Percentiles rank a stretch among this genome's conserved stretches.
Evolutionary conservation across 169 alveolate genomes (phyloP).

Genomic region (Eimeria falciformis): DNA sequence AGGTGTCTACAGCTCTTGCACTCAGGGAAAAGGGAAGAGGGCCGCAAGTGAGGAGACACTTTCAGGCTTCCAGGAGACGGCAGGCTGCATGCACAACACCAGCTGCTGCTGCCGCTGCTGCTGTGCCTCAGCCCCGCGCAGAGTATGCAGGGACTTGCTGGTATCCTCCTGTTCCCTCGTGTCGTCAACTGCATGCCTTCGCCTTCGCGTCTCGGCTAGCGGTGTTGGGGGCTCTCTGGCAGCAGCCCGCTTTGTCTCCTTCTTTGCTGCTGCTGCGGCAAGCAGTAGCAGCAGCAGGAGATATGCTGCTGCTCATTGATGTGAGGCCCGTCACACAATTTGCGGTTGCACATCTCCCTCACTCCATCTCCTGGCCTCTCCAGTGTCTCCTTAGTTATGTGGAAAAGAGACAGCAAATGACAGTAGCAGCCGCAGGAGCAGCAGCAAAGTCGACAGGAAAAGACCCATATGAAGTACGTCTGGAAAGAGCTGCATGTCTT

Average conservation of each 20-base stretch:
- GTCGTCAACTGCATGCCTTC: background rate
- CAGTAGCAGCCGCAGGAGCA: conserved; percentile 1
- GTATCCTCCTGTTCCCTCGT: background rate
- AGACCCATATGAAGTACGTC: background rate
- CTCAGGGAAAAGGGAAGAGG: no score
- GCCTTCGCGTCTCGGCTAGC: background rate
- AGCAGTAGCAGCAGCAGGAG: conserved; percentile 28
- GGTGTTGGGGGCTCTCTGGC: background rate
- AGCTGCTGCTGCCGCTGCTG: conserved; percentile 36
- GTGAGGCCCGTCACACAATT: conserved; percentile 1
- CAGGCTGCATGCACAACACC: no score
- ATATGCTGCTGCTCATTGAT: conserved; percentile 1
- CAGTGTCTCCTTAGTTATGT: background rate
- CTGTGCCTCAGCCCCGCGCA: background rate
- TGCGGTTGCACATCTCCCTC: conserved; percentile 1
- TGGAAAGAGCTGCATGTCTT: no score
- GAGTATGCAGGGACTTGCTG: conserved; percentile 13
- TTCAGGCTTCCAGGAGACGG: no score
- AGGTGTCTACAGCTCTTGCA: no score
- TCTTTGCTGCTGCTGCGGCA: background rate
- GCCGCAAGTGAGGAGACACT: no score
- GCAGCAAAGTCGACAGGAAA: background rate
- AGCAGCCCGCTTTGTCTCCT: background rate
- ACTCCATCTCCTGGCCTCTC: background rate
- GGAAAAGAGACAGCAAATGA: background rate